A percentile compares a stretch with the other conserved stretches of the same genome.
Conservation (phyloP, 495 filamentous ascomycete genomes). For the Tuber microsphaerosporum region DNA sequence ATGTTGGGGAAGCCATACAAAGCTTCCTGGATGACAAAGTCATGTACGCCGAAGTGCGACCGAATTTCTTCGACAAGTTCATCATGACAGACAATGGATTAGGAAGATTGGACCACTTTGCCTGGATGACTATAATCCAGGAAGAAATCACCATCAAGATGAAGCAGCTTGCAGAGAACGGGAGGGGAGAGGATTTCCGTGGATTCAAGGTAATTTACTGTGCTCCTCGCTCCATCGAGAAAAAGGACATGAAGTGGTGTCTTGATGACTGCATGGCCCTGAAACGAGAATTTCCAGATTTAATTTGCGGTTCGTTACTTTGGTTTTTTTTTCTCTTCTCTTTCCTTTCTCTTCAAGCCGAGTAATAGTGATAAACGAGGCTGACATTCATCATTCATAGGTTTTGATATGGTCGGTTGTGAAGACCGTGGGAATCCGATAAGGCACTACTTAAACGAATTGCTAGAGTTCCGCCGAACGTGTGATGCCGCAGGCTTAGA, state of each 20-base stretch:
- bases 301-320: constrained; percentile 40
- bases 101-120: neutral
- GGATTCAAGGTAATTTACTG: constrained; percentile 3
- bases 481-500: constrained; percentile 69
- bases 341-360: constrained; percentile 38
- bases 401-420: constrained; percentile 78
- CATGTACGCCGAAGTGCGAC: neutral
- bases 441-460: constrained; percentile 63
- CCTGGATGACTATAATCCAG: neutral
- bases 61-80: neutral
- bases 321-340: constrained; percentile 26
- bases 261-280: constrained; percentile 2
- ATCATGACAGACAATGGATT: constrained; percentile 1
- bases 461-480: constrained; percentile 83
- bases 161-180: neutral
- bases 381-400: constrained; percentile 39
- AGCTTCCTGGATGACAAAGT: constrained; percentile 1
- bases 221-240: neutral
- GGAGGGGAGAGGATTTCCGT: neutral
- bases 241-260: constrained; percentile 3
- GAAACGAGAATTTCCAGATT: neutral
- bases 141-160: neutral
- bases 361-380: constrained; percentile 63
- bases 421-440: constrained; percentile 70
- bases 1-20: constrained; percentile 1